phyloP scores from a whole-genome alignment of 176 grass and related monocot species.

The Carex scoparia region DNA sequence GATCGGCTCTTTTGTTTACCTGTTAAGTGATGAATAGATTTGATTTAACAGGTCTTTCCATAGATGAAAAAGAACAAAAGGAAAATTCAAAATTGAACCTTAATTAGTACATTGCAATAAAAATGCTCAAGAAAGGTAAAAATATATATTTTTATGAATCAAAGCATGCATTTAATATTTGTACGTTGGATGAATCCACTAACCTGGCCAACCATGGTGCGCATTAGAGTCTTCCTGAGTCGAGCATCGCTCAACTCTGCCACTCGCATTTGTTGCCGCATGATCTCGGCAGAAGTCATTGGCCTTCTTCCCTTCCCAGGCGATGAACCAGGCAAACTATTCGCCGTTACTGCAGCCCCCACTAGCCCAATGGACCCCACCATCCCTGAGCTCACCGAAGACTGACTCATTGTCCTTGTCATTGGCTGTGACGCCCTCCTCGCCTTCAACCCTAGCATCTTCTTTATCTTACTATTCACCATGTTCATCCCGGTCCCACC shows the following conservation, averaged over 20 bases:
- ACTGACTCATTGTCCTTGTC: constrained; percentile 59
- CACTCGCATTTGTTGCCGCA: constrained; percentile 85
- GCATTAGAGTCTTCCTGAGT: constrained; percentile 74
- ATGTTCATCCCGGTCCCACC: constrained; percentile 61
- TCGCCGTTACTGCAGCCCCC: neutral
- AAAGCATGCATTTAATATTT: neutral
- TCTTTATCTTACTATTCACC: constrained; percentile 67
- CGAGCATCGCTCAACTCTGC: constrained; percentile 68
- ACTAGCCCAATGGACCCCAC: neutral
- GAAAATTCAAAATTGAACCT: neutral
- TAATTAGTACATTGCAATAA: neutral
- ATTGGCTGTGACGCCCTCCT: constrained; percentile 39
- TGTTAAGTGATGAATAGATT: constrained; percentile 15
- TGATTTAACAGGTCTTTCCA: neutral
- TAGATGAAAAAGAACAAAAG: neutral
- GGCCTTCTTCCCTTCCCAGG: constrained; percentile 49
- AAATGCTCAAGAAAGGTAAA: neutral
- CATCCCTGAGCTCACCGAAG: constrained; percentile 22
- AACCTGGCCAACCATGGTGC: constrained; percentile 70
- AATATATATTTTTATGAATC: neutral
- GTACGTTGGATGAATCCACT: neutral
- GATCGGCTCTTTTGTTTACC: constrained; percentile 51
- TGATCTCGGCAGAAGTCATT: constrained; percentile 91
- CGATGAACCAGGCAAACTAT: constrained; percentile 23
- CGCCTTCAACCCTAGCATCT: constrained; percentile 59